Evolutionary conservation across 2,329 filamentous ascomycete species (phyloP).

Genomic region (Thermoascus crustaceus): DNA sequence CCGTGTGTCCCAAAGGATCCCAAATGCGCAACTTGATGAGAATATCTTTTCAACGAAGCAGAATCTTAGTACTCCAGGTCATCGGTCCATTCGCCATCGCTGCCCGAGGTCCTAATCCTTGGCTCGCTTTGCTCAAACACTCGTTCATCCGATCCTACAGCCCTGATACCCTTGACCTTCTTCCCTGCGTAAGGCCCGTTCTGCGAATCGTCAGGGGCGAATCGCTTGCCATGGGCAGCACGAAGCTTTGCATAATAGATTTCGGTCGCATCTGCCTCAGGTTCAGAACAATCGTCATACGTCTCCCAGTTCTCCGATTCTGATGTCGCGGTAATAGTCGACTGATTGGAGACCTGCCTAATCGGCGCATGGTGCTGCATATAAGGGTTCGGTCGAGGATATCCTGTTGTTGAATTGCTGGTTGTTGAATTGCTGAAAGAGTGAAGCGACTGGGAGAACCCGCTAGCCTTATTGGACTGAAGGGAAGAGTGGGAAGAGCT

Average conservation of each 20-base stretch:
- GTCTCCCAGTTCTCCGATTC: conserved; percentile 98
- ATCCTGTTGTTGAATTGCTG: too few relatives aligned
- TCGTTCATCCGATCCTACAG: conserved; percentile 36
- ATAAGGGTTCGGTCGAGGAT: conserved; percentile 29
- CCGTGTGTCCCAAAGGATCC: conserved; percentile 9
- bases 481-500: conserved; percentile 38
- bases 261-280: conserved; percentile 65
- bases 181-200: conserved; percentile 28
- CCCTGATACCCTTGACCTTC: conserved; percentile 40
- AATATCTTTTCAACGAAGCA: conserved; percentile 8
- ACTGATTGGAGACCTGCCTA: conserved; percentile 66
- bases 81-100: conserved; percentile 48
- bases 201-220: conserved; percentile 34
- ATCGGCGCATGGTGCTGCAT: conserved; percentile 31
- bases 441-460: conserved; percentile 34
- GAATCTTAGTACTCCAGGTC: conserved; percentile 36
- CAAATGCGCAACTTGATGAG: conserved; percentile 12
- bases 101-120: conserved; percentile 40
- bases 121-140: conserved; percentile 35
- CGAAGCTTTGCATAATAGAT: conserved; percentile 72
- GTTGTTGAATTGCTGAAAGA: too few relatives aligned
- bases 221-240: conserved; percentile 59
- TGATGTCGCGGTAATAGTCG: conserved; percentile 56
- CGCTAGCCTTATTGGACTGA: conserved; percentile 30
- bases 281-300: conserved; percentile 75